These are phyloP conservation scores for Nicotiana attenuata DNA, from an alignment of 257 asterid species.

Conservation along the genomic window DNA sequence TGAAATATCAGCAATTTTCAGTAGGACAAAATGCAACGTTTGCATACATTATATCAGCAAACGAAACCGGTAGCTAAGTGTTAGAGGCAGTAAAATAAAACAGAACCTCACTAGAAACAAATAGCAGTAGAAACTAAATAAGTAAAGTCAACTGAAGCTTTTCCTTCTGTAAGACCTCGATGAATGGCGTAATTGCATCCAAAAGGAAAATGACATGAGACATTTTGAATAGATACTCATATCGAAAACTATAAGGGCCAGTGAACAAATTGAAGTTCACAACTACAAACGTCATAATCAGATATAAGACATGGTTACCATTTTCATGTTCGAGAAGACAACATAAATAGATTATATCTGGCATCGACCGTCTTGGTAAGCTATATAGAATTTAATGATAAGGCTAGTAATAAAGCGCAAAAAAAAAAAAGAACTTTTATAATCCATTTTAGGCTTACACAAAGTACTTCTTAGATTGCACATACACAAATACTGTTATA, in stretches of 20 bases:
- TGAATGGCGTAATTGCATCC: background rate
- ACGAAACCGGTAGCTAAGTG: background rate
- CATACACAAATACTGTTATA: background rate
- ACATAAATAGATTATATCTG: background rate
- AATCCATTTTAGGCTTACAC: background rate
- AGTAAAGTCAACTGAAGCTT: background rate
- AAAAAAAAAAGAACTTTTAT: background rate
- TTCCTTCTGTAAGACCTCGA: background rate
- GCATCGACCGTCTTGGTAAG: background rate
- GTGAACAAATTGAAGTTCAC: background rate
- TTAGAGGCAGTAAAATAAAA: background rate
- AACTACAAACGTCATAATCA: background rate
- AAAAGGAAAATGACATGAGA: background rate
- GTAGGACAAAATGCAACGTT: background rate
- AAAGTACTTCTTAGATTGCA: background rate
- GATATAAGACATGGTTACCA: background rate
- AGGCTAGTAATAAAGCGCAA: background rate
- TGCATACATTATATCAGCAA: background rate
- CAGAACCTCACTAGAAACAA: slow-evolving; percentile 1
- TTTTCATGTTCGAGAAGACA: background rate
- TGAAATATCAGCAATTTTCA: background rate
- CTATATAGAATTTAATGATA: background rate
- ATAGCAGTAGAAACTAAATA: background rate
- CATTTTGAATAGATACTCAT: background rate
- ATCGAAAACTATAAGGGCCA: background rate